phyloP scores from a whole-genome alignment of 2,329 filamentous ascomycete species.

The Dothistroma pini region DNA sequence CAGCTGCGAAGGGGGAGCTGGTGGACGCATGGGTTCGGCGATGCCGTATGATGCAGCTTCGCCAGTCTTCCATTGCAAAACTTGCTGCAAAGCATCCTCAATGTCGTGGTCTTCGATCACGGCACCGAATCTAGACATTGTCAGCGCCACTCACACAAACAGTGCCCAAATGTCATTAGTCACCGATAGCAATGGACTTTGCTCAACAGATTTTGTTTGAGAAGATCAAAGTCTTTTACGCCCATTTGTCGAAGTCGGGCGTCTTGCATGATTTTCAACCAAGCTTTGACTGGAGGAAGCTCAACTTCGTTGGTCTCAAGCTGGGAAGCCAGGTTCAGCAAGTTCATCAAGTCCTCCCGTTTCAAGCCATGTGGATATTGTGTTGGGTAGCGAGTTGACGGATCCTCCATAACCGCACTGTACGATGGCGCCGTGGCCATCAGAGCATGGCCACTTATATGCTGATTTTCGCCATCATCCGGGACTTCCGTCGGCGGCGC shows the following conservation, averaged over 20 bases:
- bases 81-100: conserved; percentile 13
- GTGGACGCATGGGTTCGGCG: not conserved
- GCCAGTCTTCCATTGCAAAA: conserved; percentile 13
- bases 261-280: conserved; percentile 24
- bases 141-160: not conserved
- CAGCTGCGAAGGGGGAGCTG: not conserved
- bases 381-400: conserved; percentile 11
- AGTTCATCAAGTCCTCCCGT: conserved; percentile 17
- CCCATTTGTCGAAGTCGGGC: conserved; percentile 11
- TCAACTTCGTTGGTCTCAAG: conserved; percentile 20
- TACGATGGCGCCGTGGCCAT: conserved; percentile 22
- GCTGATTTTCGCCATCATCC: conserved; percentile 23
- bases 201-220: conserved; percentile 17
- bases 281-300: conserved; percentile 23
- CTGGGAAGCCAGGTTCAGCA: conserved; percentile 20
- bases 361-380: conserved; percentile 17
- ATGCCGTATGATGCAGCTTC: not conserved
- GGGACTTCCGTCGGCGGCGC: conserved; percentile 19
- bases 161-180: not conserved
- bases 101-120: conserved; percentile 22
- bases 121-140: conserved; percentile 17
- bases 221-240: conserved; percentile 15
- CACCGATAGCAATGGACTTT: conserved; percentile 25
- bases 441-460: conserved; percentile 24
- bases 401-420: conserved; percentile 18